Base-by-base conservation (phyloP, 306 rosid species). In the Citrullus colocynthis region DNA sequence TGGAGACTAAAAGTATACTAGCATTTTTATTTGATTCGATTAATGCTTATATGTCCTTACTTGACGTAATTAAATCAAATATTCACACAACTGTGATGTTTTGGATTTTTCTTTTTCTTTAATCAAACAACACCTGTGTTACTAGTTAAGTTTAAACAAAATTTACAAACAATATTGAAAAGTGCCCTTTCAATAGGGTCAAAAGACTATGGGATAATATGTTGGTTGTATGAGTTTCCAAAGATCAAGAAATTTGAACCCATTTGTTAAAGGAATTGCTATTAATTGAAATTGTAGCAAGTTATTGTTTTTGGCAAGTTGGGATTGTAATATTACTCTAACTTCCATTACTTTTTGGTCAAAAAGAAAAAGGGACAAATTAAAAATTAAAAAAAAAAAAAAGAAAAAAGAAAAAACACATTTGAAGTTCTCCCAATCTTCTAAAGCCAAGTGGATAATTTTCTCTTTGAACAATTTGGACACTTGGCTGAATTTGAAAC, bases 401-500 rank as follows among this genome's bases (percentile, higher is more conserved):
- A 39, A n/a, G 12, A 41, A n/a, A 34, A 64, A 64, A 11, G 20
- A 2, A 32, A 2, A 60, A 15, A 15, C 4, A 63, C 34, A 36
- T 39, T 66, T 45, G 76, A 71, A 71, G 6, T 69, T 69, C 39
- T 24, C 37, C 58, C 34, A 71, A 48, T 71, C 52, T 4, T 71
- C 1, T 0, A 70, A 21, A 20, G 39, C 20, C 56, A 39, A 11
- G 6, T 44, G 6, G 20, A 45, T 21, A 67, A 17, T 21, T 48
- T n/a, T 71, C 1, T 71, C 12, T 44, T 45, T 21, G 2, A 71
- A 45, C 39, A 24, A 71, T 45, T 71, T 44, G 56, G 75, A 71
- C 58, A 71, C 76, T 71, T 71, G 76, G 57, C 58, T 48, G 11
- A 45, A 24, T 71, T 71, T 48, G 21, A 71, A 45, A 71, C 76